Conservation (phyloP, 495 filamentous ascomycete species). For the Hyaloscypha bicolor region DNA sequence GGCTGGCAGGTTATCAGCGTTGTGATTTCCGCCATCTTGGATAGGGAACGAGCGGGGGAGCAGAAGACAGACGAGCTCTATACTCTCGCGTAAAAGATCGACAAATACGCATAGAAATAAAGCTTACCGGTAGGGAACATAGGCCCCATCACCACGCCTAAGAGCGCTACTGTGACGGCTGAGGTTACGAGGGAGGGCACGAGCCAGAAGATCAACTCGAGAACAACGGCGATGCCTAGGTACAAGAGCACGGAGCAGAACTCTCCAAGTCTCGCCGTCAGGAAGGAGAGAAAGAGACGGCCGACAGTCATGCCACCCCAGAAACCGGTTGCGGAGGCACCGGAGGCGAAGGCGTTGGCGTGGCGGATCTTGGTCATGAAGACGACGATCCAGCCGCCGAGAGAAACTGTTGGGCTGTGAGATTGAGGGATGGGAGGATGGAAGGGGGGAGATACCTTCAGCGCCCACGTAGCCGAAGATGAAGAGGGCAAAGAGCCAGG, state of each 20-base stretch:
- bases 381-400: constrained; percentile 86
- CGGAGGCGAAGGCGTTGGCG: constrained; percentile 67
- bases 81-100: too few relatives aligned
- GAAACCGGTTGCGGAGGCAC: constrained; percentile 79
- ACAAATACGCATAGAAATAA: too few relatives aligned
- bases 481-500: constrained; percentile 71
- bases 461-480: constrained; percentile 78
- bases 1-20: constrained; percentile 33
- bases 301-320: constrained; percentile 83
- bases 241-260: constrained; percentile 59
- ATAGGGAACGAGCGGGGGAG: too few relatives aligned
- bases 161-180: constrained; percentile 67
- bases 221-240: constrained; percentile 60
- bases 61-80: too few relatives aligned
- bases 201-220: constrained; percentile 82
- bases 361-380: constrained; percentile 78
- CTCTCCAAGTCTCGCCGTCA: constrained; percentile 72
- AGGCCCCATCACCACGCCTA: constrained; percentile 80
- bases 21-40: too few relatives aligned
- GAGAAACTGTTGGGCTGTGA: constrained; percentile 51
- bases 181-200: constrained; percentile 77
- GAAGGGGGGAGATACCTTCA: constrained; percentile 44
- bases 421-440: background rate
- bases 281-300: constrained; percentile 67
- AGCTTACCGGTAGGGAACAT: constrained; percentile 63